phyloP scores from a whole-genome alignment of 768 basidiomycete species.

The Phaeotremella skinneri region DNA sequence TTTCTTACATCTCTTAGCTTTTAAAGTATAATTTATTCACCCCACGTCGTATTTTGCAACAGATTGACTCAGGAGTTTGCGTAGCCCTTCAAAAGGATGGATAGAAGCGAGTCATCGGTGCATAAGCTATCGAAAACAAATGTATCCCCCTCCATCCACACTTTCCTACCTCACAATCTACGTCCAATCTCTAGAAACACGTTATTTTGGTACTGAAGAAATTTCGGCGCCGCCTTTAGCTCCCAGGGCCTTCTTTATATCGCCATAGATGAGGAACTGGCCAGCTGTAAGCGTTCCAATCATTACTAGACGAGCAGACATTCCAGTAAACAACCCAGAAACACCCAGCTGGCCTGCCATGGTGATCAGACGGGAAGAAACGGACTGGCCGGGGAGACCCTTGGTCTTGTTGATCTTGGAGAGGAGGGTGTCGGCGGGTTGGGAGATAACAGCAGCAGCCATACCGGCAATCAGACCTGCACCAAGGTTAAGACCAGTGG shows the following conservation, averaged over 20 bases:
- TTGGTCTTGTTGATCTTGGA: slow-evolving; percentile 82
- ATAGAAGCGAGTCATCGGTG: no score
- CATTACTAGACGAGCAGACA: slow-evolving; percentile 54
- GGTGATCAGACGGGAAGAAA: slow-evolving; percentile 51
- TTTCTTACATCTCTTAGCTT: no score
- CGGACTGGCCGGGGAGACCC: slow-evolving; percentile 54
- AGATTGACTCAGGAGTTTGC: no score
- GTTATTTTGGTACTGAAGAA: slow-evolving; percentile 33
- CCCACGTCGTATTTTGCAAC: no score
- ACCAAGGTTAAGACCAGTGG: slow-evolving; percentile 71
- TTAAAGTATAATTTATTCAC: no score
- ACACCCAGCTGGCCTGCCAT: slow-evolving; percentile 54
- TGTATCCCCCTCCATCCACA: no score
- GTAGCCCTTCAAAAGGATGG: no score
- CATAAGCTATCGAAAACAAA: no score
- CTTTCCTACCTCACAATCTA: no score
- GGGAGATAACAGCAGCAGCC: slow-evolving; percentile 86
- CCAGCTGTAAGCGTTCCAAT: slow-evolving; percentile 55
- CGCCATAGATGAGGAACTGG: slow-evolving; percentile 51
- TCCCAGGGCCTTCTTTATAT: slow-evolving; percentile 52
- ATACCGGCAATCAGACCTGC: slow-evolving; percentile 95
- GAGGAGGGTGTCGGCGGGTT: slow-evolving; percentile 90
- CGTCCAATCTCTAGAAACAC: no score
- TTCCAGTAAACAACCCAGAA: slow-evolving; percentile 54
- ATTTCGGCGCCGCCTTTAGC: slow-evolving; percentile 50